Evolutionary conservation across 306 rosid genomes (phyloP).

Genomic region (Dalbergia cultrata): DNA sequence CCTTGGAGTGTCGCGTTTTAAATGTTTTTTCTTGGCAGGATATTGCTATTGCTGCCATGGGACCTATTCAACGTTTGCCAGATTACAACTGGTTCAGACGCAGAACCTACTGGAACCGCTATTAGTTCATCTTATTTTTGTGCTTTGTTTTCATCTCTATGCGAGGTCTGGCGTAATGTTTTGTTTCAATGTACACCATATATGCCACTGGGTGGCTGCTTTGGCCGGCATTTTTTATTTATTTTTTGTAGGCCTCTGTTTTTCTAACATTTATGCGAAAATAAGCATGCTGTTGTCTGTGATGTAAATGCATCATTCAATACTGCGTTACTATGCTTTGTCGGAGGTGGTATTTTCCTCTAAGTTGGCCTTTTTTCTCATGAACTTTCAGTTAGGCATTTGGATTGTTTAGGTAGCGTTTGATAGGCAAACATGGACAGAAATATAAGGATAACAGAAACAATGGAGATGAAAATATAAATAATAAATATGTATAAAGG

Average conservation of each 20-base stretch:
- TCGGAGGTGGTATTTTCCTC: slow-evolving; percentile 35
- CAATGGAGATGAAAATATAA: too few species aligned
- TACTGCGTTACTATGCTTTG: slow-evolving; percentile 29
- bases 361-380: slow-evolving; percentile 6
- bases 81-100: slow-evolving; percentile 95
- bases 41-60: slow-evolving; percentile 80
- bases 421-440: too few species aligned
- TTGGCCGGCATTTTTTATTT: slow-evolving; percentile 53
- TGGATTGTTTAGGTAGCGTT: too few species aligned
- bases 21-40: slow-evolving; percentile 59
- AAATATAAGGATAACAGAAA: too few species aligned
- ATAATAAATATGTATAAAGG: too few species aligned
- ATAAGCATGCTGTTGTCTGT: slow-evolving; percentile 58
- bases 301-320: slow-evolving; percentile 49
- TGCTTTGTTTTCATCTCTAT: slow-evolving; percentile 42
- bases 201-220: slow-evolving; percentile 53
- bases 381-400: background rate
- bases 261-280: slow-evolving; percentile 58
- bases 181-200: slow-evolving; percentile 40
- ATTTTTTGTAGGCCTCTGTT: slow-evolving; percentile 46
- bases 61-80: slow-evolving; percentile 75
- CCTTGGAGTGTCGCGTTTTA: background rate
- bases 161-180: slow-evolving; percentile 54
- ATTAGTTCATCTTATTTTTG: slow-evolving; percentile 55
- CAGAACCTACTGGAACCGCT: slow-evolving; percentile 95